phyloP scores from a whole-genome alignment of 768 basidiomycete species.

The Amanita fuliginea region DNA sequence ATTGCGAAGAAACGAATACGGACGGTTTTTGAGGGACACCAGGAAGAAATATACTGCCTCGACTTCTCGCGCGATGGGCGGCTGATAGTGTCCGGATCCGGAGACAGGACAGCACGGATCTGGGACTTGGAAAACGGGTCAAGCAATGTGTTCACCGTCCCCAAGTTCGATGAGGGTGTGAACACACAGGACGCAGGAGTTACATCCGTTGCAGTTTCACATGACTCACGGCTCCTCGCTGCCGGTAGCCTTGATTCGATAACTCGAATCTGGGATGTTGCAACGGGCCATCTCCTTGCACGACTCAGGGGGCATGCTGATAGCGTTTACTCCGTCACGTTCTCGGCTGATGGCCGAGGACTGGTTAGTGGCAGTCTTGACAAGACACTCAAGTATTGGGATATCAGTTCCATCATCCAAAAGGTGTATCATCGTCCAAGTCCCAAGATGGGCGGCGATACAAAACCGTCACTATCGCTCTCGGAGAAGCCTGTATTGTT shows the following conservation, averaged over 20 bases:
- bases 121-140: slow-evolving; percentile 23
- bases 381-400: slow-evolving; percentile 78
- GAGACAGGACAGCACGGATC: slow-evolving; percentile 36
- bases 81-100: slow-evolving; percentile 72
- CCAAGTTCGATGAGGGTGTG: slow-evolving; percentile 32
- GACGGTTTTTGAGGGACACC: slow-evolving; percentile 71
- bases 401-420: slow-evolving; percentile 63
- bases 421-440: slow-evolving; percentile 43
- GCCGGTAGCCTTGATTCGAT: slow-evolving; percentile 60
- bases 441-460: slow-evolving; percentile 19
- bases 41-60: slow-evolving; percentile 88
- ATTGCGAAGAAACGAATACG: slow-evolving; percentile 65
- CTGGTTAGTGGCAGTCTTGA: slow-evolving; percentile 85
- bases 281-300: slow-evolving; percentile 52
- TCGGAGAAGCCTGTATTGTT: slow-evolving; percentile 26
- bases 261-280: slow-evolving; percentile 69
- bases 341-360: slow-evolving; percentile 84
- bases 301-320: slow-evolving; percentile 66
- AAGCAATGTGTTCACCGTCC: slow-evolving; percentile 27
- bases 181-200: slow-evolving; percentile 43
- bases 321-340: slow-evolving; percentile 80
- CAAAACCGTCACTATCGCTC: slow-evolving; percentile 59
- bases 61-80: slow-evolving; percentile 74
- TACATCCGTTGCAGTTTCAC: slow-evolving; percentile 64
- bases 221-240: slow-evolving; percentile 53